Evolutionary conservation across 345 rosid species (phyloP), one percentile per base, ranked within the genome.

Genomic region (Reutealis trisperma): DNA sequence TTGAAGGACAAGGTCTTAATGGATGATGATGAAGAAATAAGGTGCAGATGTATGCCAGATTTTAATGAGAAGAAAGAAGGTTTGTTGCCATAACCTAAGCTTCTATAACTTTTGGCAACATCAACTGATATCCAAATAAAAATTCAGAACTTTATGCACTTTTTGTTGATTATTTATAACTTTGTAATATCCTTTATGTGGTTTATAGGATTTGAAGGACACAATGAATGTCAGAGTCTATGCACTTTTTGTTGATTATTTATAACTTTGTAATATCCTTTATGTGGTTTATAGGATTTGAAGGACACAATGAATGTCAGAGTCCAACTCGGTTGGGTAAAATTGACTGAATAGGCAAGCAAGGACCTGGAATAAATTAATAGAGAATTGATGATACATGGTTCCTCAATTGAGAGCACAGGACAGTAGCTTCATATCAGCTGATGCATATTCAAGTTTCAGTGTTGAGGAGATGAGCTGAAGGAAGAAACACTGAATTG

Each of bases 151-250:
- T 69, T 55, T 25, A 30, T n/a, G 7, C 22, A 67, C 60, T 59
- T 32, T 1, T 62, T 77, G 42, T 68, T 75, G n/a, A 75, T 14
- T 74, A 51, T 60, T 68, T 49, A 51, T 47, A 41, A 18, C 27
- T 71, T 44, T 15, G 41, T 61, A 41, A 64, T 74, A 62, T 65
- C 37, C 52, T 70, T 6, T 69, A 72, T 63, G 41, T 76, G 44
- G 42, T 63, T 79, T 77, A 22, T 81, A 85, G 88, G 81, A 78
- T 37, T 78, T 32, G 79, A 81, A 74, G 80, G 75, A 64, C 75
- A 57, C 6, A 59, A 61, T 72, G 72, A 78, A 60, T 45, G 15
- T 19, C 45, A 45, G 15, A 62, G 42, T 74, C 58, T n/a, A n/a
- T n/a, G n/a, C n/a, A n/a, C n/a, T n/a, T n/a, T n/a, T 62, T 77